Percentiles rank a stretch among this genome's conserved stretches.
Evolutionary conservation across 2,329 filamentous ascomycete genomes (phyloP).

Genomic region (Phaeosphaeria sp.): DNA sequence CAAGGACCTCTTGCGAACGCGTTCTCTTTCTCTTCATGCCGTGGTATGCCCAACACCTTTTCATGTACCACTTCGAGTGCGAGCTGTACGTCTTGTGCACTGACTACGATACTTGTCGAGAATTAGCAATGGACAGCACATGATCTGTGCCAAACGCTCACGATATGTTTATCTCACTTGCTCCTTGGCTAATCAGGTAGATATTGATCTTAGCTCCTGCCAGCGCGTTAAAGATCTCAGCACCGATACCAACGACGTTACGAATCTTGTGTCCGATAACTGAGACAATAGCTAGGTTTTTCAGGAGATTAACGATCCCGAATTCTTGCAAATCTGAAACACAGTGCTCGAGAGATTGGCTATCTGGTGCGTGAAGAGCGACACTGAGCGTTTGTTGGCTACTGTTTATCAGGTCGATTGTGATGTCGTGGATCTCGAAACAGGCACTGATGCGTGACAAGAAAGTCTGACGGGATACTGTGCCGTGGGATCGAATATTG

Average conservation of each 20-base stretch:
- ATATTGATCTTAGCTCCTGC: conserved; percentile 86
- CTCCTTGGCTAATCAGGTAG: conserved; percentile 98
- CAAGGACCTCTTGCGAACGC: conserved; percentile 16
- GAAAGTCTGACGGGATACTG: conserved; percentile 90
- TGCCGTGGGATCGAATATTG: conserved; percentile 94
- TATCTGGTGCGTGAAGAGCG: conserved; percentile 75
- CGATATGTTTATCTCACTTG: conserved; percentile 96
- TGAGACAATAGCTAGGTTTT: conserved; percentile 89
- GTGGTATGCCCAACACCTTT: conserved; percentile 54
- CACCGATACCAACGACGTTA: conserved; percentile 87
- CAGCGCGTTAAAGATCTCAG: conserved; percentile 88
- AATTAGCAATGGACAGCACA: not conserved
- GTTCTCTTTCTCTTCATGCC: conserved; percentile 17
- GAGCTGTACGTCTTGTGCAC: conserved; percentile 65
- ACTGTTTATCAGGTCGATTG: conserved; percentile 91
- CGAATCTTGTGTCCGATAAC: conserved; percentile 93
- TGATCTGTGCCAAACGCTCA: not conserved
- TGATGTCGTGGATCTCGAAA: conserved; percentile 79
- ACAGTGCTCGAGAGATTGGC: conserved; percentile 38
- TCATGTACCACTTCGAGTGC: conserved; percentile 91
- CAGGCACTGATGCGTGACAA: conserved; percentile 88
- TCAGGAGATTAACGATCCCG: conserved; percentile 83
- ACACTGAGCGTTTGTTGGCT: conserved; percentile 87
- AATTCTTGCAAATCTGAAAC: conserved; percentile 74
- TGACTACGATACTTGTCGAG: conserved; percentile 10